A percentile compares a stretch with the other conserved stretches of the same genome.
Evolutionary conservation across 495 filamentous ascomycete species (phyloP).

Genomic region (Cercophora samala): DNA sequence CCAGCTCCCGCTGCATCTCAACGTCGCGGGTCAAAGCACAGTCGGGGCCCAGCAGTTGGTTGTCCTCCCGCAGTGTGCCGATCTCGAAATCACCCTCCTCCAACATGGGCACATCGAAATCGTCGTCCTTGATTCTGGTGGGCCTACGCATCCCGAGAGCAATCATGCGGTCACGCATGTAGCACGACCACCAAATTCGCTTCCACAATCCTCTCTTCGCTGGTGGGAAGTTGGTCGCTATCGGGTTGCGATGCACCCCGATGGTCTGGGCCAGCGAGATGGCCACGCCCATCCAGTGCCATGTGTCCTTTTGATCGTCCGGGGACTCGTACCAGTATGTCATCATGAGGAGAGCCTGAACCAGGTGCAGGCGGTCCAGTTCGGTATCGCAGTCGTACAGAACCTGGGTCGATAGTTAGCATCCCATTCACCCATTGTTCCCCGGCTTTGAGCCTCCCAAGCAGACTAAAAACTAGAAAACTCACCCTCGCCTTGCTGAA

Average conservation of each 20-base stretch:
- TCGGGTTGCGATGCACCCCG: slow-evolving; percentile 77
- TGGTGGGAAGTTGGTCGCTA: slow-evolving; percentile 63
- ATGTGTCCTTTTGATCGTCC: slow-evolving; percentile 85
- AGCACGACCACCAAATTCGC: slow-evolving; percentile 91
- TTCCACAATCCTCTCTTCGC: slow-evolving; percentile 77
- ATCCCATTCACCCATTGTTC: not conserved
- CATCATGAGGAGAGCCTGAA: slow-evolving; percentile 80
- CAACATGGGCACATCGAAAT: slow-evolving; percentile 87
- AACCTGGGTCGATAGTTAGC: not conserved
- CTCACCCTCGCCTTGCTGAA: slow-evolving; percentile 75
- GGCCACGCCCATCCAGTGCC: slow-evolving; percentile 90
- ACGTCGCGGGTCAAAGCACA: slow-evolving; percentile 64
- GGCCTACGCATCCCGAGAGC: slow-evolving; percentile 87
- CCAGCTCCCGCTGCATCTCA: slow-evolving; percentile 66
- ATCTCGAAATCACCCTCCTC: slow-evolving; percentile 80
- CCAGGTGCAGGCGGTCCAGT: slow-evolving; percentile 73
- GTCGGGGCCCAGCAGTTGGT: slow-evolving; percentile 60
- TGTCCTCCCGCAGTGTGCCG: slow-evolving; percentile 58
- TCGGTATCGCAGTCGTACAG: slow-evolving; percentile 83
- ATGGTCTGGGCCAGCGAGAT: slow-evolving; percentile 81
- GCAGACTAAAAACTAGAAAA: not conserved
- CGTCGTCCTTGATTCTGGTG: slow-evolving; percentile 82
- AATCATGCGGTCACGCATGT: slow-evolving; percentile 84
- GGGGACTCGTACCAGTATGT: slow-evolving; percentile 91
- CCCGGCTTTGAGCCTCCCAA: not conserved